Evolutionary conservation across 345 rosid genomes (phyloP), one percentile per base, ranked within the genome.

Genomic region (Aegle marmelos): DNA sequence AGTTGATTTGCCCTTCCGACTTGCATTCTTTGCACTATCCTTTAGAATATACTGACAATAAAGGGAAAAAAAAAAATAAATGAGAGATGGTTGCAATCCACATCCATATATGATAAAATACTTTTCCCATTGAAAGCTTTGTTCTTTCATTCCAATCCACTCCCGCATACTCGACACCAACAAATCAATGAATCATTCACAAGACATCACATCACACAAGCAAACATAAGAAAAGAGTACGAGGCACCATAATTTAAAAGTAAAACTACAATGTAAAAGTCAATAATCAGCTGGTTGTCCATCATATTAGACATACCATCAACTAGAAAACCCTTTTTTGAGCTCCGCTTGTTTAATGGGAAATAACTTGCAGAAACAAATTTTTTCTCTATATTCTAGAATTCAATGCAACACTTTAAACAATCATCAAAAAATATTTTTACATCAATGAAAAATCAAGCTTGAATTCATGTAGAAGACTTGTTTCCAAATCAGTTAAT

Each of bases 21-120:
- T 74, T 7, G 80, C 28, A 33, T 74, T 80, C 79, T 89, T 86
- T 70, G 76, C 62, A 68, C 70, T 78, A 57, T 81, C 87, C 73
- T 87, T 90, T 41, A 78, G 80, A 75, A 84, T 80, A 85, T 90
- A 84, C 92, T 87, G 78, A 34, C 53, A 80, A 70, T 76, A 75
- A 78, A 81, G 74, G 72, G 73, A 48, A 41, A 64, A 50, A 13
- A 50, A 25, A 50, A 13, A 50, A 25, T 22, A 16, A 70, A 68
- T 48, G 48, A 83, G 73, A 72, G 57, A 75, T 21, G 27, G 25
- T 33, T 24, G 56, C 48, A 54, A 66, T 54, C 61, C 24, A 53
- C 17, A 33, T 33, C 33, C 56, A 65, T 37, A 7, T 19, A 76
- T 28, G 5, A 21, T 68, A 39, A n/a, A 6, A 5, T n/a, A 25